These are phyloP conservation scores for Termitomyces sp. DNA, from an alignment of 768 basidiomycete genomes.

Conservation along the genomic window DNA sequence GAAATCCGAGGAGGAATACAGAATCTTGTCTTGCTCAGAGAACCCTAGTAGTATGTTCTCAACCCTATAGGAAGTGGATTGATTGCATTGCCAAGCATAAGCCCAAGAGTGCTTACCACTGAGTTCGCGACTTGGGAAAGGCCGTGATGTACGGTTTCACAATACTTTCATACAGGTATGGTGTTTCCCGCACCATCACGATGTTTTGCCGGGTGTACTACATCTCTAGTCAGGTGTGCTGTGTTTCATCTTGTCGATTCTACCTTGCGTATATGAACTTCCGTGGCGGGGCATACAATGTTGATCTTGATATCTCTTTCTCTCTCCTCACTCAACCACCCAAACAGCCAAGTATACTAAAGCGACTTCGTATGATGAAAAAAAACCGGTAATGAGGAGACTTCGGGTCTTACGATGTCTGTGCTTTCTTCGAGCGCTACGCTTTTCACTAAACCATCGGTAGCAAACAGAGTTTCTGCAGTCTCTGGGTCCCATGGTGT, in stretches of 20 bases:
- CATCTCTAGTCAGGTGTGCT: not conserved
- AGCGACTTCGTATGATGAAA: not conserved
- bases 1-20: constrained; percentile 61
- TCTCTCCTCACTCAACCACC: constrained; percentile 22
- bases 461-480: constrained; percentile 30
- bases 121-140: constrained; percentile 70
- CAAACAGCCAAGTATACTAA: not conserved
- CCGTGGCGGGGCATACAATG: constrained; percentile 84
- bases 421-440: constrained; percentile 50
- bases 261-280: constrained; percentile 84
- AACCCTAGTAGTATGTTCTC: constrained; percentile 73
- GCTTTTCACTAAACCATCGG: constrained; percentile 31
- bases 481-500: constrained; percentile 51
- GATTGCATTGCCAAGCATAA: not conserved
- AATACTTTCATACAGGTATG: constrained; percentile 61
- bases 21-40: constrained; percentile 68
- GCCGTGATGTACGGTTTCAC: constrained; percentile 76
- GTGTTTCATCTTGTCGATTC: not conserved
- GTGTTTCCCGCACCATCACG: constrained; percentile 78
- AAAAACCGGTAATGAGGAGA: not conserved
- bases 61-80: constrained; percentile 50
- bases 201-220: constrained; percentile 75
- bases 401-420: constrained; percentile 51
- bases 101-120: constrained; percentile 52
- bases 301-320: constrained; percentile 74